Evolutionary conservation across 768 basidiomycete species (phyloP).

Genomic region (Imleria badia): DNA sequence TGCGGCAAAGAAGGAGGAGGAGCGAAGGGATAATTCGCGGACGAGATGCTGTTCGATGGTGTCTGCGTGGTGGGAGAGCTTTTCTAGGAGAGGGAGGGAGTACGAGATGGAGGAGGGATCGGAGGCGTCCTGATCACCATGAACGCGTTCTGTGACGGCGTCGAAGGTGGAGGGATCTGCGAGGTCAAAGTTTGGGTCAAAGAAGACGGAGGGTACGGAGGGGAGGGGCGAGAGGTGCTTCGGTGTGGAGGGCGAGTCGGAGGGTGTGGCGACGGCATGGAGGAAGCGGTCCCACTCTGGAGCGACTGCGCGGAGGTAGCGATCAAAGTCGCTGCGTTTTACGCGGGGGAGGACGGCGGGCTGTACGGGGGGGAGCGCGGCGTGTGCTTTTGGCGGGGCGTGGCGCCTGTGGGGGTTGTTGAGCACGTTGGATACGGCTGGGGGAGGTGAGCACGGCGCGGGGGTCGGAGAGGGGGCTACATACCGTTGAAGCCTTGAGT

Average conservation of each 20-base stretch:
- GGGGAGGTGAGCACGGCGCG: slow-evolving; percentile 1
- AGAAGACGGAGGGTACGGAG: slow-evolving; percentile 80
- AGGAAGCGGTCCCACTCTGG: slow-evolving; percentile 81
- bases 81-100: slow-evolving; percentile 78
- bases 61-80: slow-evolving; percentile 89
- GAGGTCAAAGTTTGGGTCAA: slow-evolving; percentile 74
- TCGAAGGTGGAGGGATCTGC: slow-evolving; percentile 76
- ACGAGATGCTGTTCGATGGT: slow-evolving; percentile 93
- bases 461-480: slow-evolving; percentile 17
- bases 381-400: slow-evolving; percentile 86
- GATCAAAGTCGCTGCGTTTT: slow-evolving; percentile 78
- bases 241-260: slow-evolving; percentile 18
- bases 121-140: slow-evolving; percentile 35
- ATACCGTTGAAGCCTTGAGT: slow-evolving; percentile 88
- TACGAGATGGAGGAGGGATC: slow-evolving; percentile 66
- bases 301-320: slow-evolving; percentile 69
- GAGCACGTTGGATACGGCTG: slow-evolving; percentile 92
- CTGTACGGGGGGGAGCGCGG: slow-evolving; percentile 67
- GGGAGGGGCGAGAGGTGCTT: slow-evolving; percentile 67
- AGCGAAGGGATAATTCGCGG: slow-evolving; percentile 86
- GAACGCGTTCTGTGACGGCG: slow-evolving; percentile 65
- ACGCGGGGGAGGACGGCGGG: slow-evolving; percentile 80
- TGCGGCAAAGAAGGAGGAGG: slow-evolving; percentile 94
- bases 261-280: slow-evolving; percentile 37
- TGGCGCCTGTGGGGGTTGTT: slow-evolving; percentile 86